These are phyloP conservation scores for Echinochloa phyllopogon DNA, from an alignment of 176 grass and related monocot genomes.

Conservation along the genomic window DNA sequence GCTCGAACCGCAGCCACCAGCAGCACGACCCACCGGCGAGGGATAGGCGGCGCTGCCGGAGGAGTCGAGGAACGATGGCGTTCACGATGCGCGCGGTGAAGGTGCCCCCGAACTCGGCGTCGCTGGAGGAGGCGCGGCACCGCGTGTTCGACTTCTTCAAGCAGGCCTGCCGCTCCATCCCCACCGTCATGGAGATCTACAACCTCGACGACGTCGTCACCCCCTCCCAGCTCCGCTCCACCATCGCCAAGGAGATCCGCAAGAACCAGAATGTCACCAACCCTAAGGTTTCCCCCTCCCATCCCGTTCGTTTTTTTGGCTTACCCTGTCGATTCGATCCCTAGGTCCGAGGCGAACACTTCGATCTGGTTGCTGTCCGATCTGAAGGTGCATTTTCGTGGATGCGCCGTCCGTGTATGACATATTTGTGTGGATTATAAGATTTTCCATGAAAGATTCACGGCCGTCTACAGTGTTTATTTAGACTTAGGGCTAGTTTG, in stretches of 20 bases:
- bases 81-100: slow-evolving; percentile 76
- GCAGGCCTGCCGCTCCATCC: slow-evolving; percentile 81
- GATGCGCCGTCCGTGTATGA: not conserved
- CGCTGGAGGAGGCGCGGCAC: slow-evolving; percentile 74
- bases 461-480: not conserved
- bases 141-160: slow-evolving; percentile 94
- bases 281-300: slow-evolving; percentile 60
- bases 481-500: not conserved
- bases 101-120: slow-evolving; percentile 81
- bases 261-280: slow-evolving; percentile 74
- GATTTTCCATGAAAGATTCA: not conserved
- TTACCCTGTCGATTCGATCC: slow-evolving; percentile 3
- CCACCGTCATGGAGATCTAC: slow-evolving; percentile 90
- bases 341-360: not conserved
- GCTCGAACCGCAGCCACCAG: not conserved
- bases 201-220: slow-evolving; percentile 85
- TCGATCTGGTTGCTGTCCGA: not conserved
- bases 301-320: not conserved
- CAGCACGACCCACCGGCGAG: slow-evolving; percentile 11
- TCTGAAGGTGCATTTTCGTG: not conserved
- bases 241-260: slow-evolving; percentile 75
- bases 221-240: slow-evolving; percentile 76
- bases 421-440: not conserved
- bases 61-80: slow-evolving; percentile 46
- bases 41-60: not conserved